These are phyloP conservation scores for Xylariomycetidae sp. DNA, from an alignment of 2,329 filamentous ascomycete genomes.

Conservation along the genomic window DNA sequence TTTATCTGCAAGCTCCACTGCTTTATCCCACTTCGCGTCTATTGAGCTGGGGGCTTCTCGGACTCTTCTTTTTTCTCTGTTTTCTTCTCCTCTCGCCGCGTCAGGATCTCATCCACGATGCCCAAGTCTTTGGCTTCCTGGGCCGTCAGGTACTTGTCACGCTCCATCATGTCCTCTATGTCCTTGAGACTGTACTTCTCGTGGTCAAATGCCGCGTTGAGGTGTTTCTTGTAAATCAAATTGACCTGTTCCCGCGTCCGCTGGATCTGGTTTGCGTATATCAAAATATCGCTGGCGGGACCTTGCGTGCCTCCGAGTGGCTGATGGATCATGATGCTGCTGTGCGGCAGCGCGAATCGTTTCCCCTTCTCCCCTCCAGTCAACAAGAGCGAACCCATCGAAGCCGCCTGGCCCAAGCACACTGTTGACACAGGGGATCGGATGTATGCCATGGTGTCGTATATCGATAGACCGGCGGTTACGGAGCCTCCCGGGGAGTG, in stretches of 20 bases:
- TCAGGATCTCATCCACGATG: slow-evolving; percentile 84
- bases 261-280: slow-evolving; percentile 95
- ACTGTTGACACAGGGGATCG: slow-evolving; percentile 88
- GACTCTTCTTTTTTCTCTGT: slow-evolving; percentile 5
- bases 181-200: slow-evolving; percentile 76
- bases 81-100: slow-evolving; percentile 47
- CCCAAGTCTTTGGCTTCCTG: slow-evolving; percentile 84
- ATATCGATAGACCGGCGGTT: slow-evolving; percentile 82
- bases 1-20: no score
- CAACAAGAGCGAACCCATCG: slow-evolving; percentile 87
- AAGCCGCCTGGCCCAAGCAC: slow-evolving; percentile 88
- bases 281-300: slow-evolving; percentile 76
- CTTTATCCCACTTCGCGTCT: no score
- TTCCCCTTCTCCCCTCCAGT: slow-evolving; percentile 81
- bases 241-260: slow-evolving; percentile 81
- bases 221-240: slow-evolving; percentile 78
- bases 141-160: slow-evolving; percentile 89
- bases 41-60: no score
- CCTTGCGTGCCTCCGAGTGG: slow-evolving; percentile 69
- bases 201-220: slow-evolving; percentile 69
- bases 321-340: slow-evolving; percentile 95
- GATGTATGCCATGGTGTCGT: slow-evolving; percentile 99
- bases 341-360: slow-evolving; percentile 85
- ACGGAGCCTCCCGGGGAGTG: slow-evolving; percentile 94
- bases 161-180: slow-evolving; percentile 92